phyloP scores from a whole-genome alignment of 2,329 filamentous ascomycete species.

The Fusarium robinianum region DNA sequence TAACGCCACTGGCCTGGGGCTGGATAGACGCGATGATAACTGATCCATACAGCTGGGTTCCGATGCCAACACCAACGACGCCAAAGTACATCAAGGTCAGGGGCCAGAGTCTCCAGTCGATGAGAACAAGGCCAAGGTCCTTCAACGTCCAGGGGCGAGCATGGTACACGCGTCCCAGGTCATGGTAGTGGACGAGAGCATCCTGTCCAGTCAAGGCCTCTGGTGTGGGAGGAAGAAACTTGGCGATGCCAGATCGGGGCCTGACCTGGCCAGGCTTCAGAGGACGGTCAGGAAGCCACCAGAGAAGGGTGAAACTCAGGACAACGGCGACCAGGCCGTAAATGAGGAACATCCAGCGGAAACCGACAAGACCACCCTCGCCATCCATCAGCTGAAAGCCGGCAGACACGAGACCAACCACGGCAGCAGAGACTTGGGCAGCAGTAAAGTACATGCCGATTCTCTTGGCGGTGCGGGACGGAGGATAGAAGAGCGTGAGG shows the following conservation, averaged over 20 bases:
- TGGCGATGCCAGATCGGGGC: constrained; percentile 55
- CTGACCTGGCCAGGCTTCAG: constrained; percentile 69
- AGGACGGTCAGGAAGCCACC: constrained; percentile 90
- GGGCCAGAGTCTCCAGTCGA: constrained; percentile 90
- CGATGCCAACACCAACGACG: constrained; percentile 89
- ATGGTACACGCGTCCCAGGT: constrained; percentile 80
- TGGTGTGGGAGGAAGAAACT: constrained; percentile 68
- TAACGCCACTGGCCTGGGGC: constrained; percentile 70
- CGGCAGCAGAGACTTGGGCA: constrained; percentile 83
- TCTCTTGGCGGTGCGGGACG: constrained; percentile 81
- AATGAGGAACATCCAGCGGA: constrained; percentile 91
- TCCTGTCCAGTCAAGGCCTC: constrained; percentile 79
- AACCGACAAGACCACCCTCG: constrained; percentile 73
- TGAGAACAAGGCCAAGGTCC: constrained; percentile 71
- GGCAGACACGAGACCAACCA: constrained; percentile 86
- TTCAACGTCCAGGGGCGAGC: constrained; percentile 71
- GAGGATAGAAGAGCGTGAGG: constrained; percentile 88
- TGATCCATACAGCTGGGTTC: constrained; percentile 84
- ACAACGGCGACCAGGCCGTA: constrained; percentile 78
- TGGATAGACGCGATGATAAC: constrained; percentile 84
- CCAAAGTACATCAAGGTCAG: constrained; percentile 91
- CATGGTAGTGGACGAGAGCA: constrained; percentile 79
- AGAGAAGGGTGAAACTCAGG: constrained; percentile 74
- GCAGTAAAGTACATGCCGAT: constrained; percentile 92
- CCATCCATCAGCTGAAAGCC: constrained; percentile 94